Conservation (phyloP, 495 filamentous ascomycete genomes). For the Tuber melanosporum region DNA sequence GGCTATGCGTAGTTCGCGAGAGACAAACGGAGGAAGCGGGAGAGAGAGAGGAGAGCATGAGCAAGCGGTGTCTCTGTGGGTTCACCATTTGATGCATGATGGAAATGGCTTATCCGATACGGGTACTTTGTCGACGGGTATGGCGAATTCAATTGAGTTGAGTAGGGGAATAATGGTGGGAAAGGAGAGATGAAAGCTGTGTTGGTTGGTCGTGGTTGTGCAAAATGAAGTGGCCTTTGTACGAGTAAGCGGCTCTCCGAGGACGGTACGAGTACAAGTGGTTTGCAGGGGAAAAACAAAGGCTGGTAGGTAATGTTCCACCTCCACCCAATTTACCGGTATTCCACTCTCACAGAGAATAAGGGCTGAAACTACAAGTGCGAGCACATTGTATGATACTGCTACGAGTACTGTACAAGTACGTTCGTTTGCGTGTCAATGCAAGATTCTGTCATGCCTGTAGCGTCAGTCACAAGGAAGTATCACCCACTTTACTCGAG, state of each 20-base stretch:
- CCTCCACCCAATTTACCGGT: not conserved
- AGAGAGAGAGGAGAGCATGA: not conserved
- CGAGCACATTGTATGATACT: too few relatives aligned
- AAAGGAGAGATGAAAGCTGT: not conserved
- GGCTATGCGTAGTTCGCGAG: not conserved
- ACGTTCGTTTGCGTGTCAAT: not conserved
- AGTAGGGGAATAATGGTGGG: not conserved
- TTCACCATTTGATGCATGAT: not conserved
- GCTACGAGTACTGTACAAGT: too few relatives aligned
- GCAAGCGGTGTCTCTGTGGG: not conserved
- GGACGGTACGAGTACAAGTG: not conserved
- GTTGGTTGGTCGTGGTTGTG: not conserved
- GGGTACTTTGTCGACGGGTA: not conserved
- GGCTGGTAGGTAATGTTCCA: not conserved
- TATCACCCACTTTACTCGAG: too few relatives aligned
- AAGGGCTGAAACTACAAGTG: not conserved
- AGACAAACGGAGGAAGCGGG: not conserved
- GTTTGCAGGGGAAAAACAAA: not conserved
- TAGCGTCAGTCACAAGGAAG: too few relatives aligned
- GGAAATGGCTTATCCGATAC: not conserved
- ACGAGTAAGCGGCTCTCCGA: too few relatives aligned
- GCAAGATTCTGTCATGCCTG: too few relatives aligned
- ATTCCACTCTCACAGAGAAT: not conserved
- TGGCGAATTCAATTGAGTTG: not conserved
- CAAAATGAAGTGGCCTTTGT: not conserved